Evolutionary conservation across 2,329 filamentous ascomycete genomes (phyloP), one percentile per base, ranked within the genome.

Genomic region (Monosporascus sp.): DNA sequence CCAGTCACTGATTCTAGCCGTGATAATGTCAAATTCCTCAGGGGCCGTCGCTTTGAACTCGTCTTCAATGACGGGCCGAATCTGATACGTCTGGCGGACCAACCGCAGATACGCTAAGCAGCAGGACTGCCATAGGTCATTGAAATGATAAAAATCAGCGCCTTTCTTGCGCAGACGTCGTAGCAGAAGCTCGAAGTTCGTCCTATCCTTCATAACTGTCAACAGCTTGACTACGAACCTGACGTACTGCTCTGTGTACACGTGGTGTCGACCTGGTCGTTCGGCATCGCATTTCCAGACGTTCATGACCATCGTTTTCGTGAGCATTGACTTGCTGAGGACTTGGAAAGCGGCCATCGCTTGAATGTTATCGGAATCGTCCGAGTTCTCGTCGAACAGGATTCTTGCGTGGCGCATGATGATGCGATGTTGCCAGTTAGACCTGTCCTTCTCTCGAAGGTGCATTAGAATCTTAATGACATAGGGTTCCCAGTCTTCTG

Each of bases 271-370:
- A 0, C 92, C 92, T 0, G 90, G 79, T 2, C 81, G 77, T 63
- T 97, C 92, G 47, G 89, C 85, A 60, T 96, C 92, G 38, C 92
- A 94, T 62, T 92, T 93, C 92, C 92, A 97, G 4, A 97, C 90
- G 65, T 95, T 93, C 69, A 96, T 86, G 1, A 89, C 87, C 87
- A 96, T 96, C 0, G 90, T 96, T 73, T 96, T 96, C 39, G 92
- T 96, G 60, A 96, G 93, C 81, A 85, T 85, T 56, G 77, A 81
- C 54, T 85, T 81, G 46, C 79, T 73, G 51, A 96, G 87, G 43
- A 96, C 88, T 50, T 83, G 80, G 49, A 90, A 92, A 15, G 95
- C 82, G 51, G 93, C 89, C 64, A 86, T 82, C 61, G 91, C 92
- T 22, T 88, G 86, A 35, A 80, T 82, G 15, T 79, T 57, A 15